phyloP scores from a whole-genome alignment of 768 basidiomycete genomes.

The Lactarius trivialis region DNA sequence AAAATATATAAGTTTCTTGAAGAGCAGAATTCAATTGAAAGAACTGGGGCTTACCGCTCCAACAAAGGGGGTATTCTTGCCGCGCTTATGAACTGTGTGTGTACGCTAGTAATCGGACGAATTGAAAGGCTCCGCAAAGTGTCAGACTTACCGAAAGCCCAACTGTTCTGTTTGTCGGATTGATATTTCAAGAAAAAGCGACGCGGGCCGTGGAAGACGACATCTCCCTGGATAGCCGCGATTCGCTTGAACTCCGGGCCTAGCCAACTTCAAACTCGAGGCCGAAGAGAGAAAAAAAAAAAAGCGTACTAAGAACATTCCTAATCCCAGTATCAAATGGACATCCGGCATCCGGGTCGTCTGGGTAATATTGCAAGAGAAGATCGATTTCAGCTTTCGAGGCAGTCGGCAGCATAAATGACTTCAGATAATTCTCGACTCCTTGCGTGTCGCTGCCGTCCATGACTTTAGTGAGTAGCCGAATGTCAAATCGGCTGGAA shows the following conservation, averaged over 20 bases:
- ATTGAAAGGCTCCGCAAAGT: background rate
- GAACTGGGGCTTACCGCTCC: slow-evolving; percentile 5
- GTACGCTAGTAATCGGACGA: background rate
- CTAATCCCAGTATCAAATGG: slow-evolving; percentile 24
- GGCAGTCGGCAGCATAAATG: slow-evolving; percentile 15
- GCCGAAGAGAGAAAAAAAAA: background rate
- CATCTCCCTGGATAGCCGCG: slow-evolving; percentile 19
- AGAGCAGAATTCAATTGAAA: no score
- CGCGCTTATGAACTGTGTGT: slow-evolving; percentile 9
- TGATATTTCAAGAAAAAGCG: slow-evolving; percentile 11
- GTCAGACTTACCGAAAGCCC: slow-evolving; percentile 11
- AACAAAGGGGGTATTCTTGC: slow-evolving; percentile 3
- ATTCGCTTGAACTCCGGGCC: slow-evolving; percentile 24
- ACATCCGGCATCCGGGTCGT: slow-evolving; percentile 21
- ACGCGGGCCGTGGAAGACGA: slow-evolving; percentile 17
- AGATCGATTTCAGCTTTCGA: background rate
- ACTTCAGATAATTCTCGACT: background rate
- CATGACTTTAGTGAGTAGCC: background rate
- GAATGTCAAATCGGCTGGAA: background rate
- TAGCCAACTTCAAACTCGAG: background rate
- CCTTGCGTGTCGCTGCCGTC: slow-evolving; percentile 1
- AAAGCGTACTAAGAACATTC: background rate
- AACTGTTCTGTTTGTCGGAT: slow-evolving; percentile 7
- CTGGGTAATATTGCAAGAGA: slow-evolving; percentile 22
- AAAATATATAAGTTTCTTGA: background rate